Percentiles rank a stretch among this genome's conserved stretches.
phyloP scores from a whole-genome alignment of 805 yeast genomes.

The Danielia oregonensis region DNA sequence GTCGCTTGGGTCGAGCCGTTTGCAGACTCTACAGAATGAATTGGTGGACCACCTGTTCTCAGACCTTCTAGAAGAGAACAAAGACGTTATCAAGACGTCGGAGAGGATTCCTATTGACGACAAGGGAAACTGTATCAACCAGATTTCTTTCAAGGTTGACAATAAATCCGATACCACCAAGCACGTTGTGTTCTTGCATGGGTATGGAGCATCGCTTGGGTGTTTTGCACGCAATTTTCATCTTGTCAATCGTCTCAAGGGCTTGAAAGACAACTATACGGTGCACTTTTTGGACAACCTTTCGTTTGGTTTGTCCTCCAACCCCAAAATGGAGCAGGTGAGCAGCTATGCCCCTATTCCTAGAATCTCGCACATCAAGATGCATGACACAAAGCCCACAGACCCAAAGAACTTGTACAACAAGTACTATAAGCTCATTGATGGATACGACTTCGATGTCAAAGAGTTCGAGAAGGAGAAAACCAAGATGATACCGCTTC shows the following conservation, averaged over 20 bases:
- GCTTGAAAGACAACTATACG: constrained; percentile 34
- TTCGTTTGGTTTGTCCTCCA: constrained; percentile 51
- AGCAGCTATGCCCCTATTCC: constrained; percentile 18
- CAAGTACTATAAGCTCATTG: constrained; percentile 38
- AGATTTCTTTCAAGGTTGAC: constrained; percentile 28
- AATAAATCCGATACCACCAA: constrained; percentile 21
- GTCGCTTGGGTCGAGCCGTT: constrained; percentile 21
- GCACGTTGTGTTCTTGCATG: constrained; percentile 52
- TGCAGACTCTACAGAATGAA: constrained; percentile 30
- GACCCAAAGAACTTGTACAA: constrained; percentile 28
- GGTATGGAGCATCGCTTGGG: constrained; percentile 54
- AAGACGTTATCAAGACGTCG: constrained; percentile 16
- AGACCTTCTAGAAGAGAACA: constrained; percentile 16
- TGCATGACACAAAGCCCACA: constrained; percentile 26
- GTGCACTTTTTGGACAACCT: constrained; percentile 49
- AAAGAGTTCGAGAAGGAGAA: constrained; percentile 28
- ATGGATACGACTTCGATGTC: constrained; percentile 27
- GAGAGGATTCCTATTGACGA: constrained; percentile 21
- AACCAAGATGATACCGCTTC: constrained; percentile 32
- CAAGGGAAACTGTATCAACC: constrained; percentile 30
- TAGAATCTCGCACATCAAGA: constrained; percentile 18
- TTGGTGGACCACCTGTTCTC: constrained; percentile 35
- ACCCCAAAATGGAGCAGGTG: constrained; percentile 28
- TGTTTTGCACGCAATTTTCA: constrained; percentile 55
- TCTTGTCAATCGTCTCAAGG: constrained; percentile 28